A percentile compares a stretch with the other conserved stretches of the same genome.
Conservation (phyloP, 208 protist species). For the Leishmania mexicana region DNA sequence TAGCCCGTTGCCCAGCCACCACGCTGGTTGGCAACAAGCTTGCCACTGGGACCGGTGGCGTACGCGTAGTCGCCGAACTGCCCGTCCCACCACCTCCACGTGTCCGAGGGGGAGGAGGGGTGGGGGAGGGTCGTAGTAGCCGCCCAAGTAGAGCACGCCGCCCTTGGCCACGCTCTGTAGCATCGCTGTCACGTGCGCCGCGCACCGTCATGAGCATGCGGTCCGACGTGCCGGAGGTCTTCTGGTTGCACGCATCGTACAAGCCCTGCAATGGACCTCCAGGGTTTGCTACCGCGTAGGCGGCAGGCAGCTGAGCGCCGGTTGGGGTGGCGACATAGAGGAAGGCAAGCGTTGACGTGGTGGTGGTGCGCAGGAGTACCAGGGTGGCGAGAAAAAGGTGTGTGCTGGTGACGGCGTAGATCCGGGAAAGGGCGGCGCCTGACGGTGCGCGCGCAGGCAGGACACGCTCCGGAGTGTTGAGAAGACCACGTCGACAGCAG, state of each 20-base stretch:
- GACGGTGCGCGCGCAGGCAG: not conserved
- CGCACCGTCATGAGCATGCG: conserved; percentile 10
- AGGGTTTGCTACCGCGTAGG: not conserved
- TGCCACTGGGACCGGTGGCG: not conserved
- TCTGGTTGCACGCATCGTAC: not conserved
- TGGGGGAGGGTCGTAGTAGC: not conserved
- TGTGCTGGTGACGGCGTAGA: not conserved
- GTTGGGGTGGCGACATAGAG: not conserved
- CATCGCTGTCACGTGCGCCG: not conserved
- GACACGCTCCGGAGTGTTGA: not conserved
- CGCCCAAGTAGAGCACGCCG: not conserved
- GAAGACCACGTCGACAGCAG: not conserved
- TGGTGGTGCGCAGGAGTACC: not conserved
- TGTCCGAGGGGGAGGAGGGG: not conserved
- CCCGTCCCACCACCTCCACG: conserved; percentile 4
- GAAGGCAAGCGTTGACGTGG: not conserved
- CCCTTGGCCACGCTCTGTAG: not conserved
- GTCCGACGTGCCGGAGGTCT: not conserved
- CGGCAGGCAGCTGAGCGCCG: conserved; percentile 1
- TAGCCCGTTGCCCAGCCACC: conserved; percentile 11
- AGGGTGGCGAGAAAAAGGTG: not conserved
- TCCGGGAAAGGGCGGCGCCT: too few relatives aligned
- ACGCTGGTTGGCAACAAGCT: not conserved
- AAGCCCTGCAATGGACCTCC: not conserved
- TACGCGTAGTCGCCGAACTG: not conserved